Evolutionary conservation across 2,329 filamentous ascomycete species (phyloP).

Genomic region (Torrubiellomyces zombiae): DNA sequence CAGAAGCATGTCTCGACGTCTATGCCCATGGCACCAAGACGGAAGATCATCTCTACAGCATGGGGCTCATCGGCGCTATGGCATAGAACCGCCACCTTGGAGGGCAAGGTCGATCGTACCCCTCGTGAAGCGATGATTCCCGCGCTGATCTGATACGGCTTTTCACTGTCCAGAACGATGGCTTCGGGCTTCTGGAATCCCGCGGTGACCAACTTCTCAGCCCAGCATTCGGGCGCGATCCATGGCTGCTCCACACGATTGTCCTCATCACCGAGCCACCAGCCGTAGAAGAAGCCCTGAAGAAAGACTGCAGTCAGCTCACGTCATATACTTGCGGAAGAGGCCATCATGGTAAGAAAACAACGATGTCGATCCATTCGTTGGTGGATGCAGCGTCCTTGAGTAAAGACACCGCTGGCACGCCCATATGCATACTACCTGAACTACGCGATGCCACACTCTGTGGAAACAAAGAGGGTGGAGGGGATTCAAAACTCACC

Average conservation of each 20-base stretch:
- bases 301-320: no score
- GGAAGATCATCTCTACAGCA: background rate
- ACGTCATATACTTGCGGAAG: no score
- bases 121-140: slow-evolving; percentile 1
- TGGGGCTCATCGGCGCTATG: slow-evolving; percentile 1
- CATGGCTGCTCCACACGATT: slow-evolving; percentile 11
- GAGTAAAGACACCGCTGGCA: no score
- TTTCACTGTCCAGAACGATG: background rate
- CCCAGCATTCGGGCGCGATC: slow-evolving; percentile 11
- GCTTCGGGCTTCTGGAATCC: slow-evolving; percentile 8
- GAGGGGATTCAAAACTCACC: no score
- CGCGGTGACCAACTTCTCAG: slow-evolving; percentile 9
- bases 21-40: background rate
- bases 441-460: no score
- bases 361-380: background rate
- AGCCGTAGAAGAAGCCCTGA: slow-evolving; percentile 12
- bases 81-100: background rate
- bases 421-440: no score
- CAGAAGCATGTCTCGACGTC: slow-evolving; percentile 1
- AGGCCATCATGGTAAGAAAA: no score
- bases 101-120: background rate
- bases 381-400: no score
- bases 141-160: slow-evolving; percentile 1
- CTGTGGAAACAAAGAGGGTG: no score
- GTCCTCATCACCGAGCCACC: slow-evolving; percentile 18